A percentile compares a stretch with the other conserved stretches of the same genome.
phyloP scores from a whole-genome alignment of 768 basidiomycete genomes.

The Auricularia auricula-judae region DNA sequence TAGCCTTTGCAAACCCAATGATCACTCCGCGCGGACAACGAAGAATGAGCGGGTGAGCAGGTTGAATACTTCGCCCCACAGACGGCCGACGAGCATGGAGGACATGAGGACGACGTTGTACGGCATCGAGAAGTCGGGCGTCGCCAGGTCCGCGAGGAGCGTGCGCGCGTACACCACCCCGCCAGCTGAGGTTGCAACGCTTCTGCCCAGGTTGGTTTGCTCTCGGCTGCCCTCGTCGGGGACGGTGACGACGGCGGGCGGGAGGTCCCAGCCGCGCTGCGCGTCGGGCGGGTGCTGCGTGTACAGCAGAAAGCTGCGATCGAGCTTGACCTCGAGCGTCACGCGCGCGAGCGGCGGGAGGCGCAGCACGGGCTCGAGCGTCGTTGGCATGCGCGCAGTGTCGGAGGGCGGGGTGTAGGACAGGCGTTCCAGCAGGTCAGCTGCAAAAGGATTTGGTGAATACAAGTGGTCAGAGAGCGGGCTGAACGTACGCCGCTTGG shows the following conservation, averaged over 20 bases:
- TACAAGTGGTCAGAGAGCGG: too few species aligned
- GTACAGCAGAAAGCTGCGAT: constrained; percentile 80
- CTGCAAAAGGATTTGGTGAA: too few species aligned
- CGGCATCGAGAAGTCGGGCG: constrained; percentile 98
- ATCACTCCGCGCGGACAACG: constrained; percentile 4
- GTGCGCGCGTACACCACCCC: constrained; percentile 63
- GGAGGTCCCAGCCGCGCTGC: constrained; percentile 88
- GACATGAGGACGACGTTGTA: constrained; percentile 99
- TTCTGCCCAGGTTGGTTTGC: too few species aligned
- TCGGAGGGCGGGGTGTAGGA: constrained; percentile 58
- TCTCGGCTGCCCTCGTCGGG: constrained; percentile 14
- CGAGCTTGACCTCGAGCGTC: constrained; percentile 58
- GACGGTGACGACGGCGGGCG: constrained; percentile 59
- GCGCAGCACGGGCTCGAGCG: constrained; percentile 56
- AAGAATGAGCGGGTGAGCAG: constrained; percentile 71
- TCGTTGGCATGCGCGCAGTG: constrained; percentile 58
- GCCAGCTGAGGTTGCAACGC: too few species aligned
- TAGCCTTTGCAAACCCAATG: too few species aligned
- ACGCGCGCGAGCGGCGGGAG: constrained; percentile 59
- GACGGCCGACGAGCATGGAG: constrained; percentile 80
- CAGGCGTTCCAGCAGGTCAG: constrained; percentile 51
- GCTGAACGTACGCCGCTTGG: constrained; percentile 34
- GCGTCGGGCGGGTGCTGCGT: constrained; percentile 96
- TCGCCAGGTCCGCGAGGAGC: constrained; percentile 84
- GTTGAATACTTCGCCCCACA: constrained; percentile 91